Base-by-base conservation (phyloP, 1,284 basidiomycete genomes). In the Melampsora americana region DNA sequence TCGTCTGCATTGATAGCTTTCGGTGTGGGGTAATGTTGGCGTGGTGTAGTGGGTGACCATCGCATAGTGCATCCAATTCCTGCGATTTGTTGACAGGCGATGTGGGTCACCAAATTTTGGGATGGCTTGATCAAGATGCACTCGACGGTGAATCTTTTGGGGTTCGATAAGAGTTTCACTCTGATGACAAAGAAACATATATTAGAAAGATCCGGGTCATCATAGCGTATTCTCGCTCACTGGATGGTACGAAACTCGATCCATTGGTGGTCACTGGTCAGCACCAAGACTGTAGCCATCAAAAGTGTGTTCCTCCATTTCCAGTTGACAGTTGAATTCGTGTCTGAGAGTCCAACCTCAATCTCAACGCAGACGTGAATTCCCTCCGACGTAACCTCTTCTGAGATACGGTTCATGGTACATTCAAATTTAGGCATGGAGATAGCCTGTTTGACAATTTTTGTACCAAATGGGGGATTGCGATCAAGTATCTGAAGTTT, bases 241-340 rank as follows among this genome's bases (percentile, higher is more conserved):
- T 69, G 66, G 32, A 69, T 77, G 16, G 66, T 65, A 53, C 74
- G 61, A 66, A 77, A 77, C 61, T 77, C 74, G 16, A 77, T 77
- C 74, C 74, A 77, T 59, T 77, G 44, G 44, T 69, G 67, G 59
- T 77, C 74, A 32, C 39, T 69, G 16, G 74, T 77, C 67, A 69
- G 67, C 14, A 69, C 48, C 32, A 77, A 42, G 6, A 77, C 74
- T 32, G 74, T 77, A 32, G 74, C 74, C 67, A 77, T 77, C 44
- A 69, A 30, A 23, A 20, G 50, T 14, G 60, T 46, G 35, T 77
- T 77, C 66, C 67, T 69, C 66, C 66, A 77, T 42, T 69, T 69
- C 66, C 66, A 69, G 32, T 42, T 62, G 39, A 66, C 30, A 5
- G 74, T 3, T 12, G 59, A 30, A 44, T 42, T 62, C 14, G 59